A percentile compares a stretch with the other conserved stretches of the same genome.
Conservation (phyloP, 139 green algal genomes). For the Yamagishiella unicocca region DNA sequence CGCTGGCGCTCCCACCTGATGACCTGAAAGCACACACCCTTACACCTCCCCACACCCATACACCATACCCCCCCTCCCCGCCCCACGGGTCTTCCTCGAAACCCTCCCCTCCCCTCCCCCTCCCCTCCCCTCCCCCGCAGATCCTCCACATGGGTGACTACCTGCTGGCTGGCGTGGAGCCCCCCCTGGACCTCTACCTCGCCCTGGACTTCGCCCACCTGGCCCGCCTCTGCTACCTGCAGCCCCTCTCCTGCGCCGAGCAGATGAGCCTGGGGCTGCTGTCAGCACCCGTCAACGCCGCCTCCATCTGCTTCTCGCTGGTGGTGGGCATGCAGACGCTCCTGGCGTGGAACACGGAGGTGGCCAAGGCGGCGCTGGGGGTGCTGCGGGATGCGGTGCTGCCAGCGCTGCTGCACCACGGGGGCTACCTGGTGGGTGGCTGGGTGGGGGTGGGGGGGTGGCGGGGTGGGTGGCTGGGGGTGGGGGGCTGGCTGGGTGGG, state of each 20-base stretch:
- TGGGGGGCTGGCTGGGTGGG: background rate
- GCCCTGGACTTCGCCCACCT: constrained; percentile 43
- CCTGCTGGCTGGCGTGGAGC: background rate
- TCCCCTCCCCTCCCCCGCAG: background rate
- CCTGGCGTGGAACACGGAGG: constrained; percentile 38
- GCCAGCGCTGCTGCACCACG: constrained; percentile 16
- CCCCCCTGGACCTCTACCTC: constrained; percentile 42
- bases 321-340: constrained; percentile 46
- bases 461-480: background rate
- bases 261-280: constrained; percentile 33
- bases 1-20: too few relatives aligned
- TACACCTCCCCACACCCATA: too few relatives aligned
- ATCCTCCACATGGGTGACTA: constrained; percentile 45
- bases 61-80: too few relatives aligned
- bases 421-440: constrained; percentile 38
- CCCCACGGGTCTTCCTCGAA: too few relatives aligned
- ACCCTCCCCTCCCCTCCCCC: background rate
- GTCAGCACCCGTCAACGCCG: constrained; percentile 24
- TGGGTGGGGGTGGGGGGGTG: background rate
- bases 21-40: too few relatives aligned
- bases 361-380: constrained; percentile 6
- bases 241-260: background rate
- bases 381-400: constrained; percentile 20
- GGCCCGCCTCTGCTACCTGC: constrained; percentile 30
- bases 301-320: constrained; percentile 41